Evolutionary conservation across 2,329 filamentous ascomycete species (phyloP).

Genomic region (Diaporthe sp.): DNA sequence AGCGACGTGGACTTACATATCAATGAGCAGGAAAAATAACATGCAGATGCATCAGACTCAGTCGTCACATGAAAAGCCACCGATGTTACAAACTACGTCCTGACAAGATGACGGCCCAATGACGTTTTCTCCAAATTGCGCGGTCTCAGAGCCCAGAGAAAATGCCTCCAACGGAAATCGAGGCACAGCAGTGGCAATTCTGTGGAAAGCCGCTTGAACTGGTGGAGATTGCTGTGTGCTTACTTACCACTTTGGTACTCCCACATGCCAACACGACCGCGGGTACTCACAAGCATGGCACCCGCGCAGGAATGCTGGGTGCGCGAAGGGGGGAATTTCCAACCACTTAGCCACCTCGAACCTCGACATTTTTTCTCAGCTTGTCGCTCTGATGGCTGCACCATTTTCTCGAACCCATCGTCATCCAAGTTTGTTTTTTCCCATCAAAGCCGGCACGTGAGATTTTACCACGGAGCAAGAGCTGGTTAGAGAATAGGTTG

Average conservation of each 20-base stretch:
- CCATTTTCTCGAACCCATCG: neutral
- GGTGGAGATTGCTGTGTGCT: slow-evolving; percentile 25
- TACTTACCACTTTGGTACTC: slow-evolving; percentile 21
- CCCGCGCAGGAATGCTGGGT: slow-evolving; percentile 22
- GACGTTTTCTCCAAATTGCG: slow-evolving; percentile 15
- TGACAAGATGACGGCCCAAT: slow-evolving; percentile 12
- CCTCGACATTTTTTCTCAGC: slow-evolving; percentile 19
- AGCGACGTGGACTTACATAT: neutral
- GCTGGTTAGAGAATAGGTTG: slow-evolving; percentile 19
- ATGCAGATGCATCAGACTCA: neutral
- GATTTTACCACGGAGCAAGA: slow-evolving; percentile 3
- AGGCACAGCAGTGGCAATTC: neutral
- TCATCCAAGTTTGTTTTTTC: neutral
- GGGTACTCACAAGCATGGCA: slow-evolving; percentile 3
- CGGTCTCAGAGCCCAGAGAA: slow-evolving; percentile 19
- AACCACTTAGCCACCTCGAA: slow-evolving; percentile 28
- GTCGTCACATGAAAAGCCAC: slow-evolving; percentile 14
- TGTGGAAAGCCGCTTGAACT: slow-evolving; percentile 1
- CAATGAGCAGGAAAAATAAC: neutral
- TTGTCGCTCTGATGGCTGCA: neutral
- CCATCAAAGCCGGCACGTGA: neutral
- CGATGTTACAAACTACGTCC: neutral
- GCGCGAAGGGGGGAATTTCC: slow-evolving; percentile 28
- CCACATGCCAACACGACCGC: slow-evolving; percentile 32
- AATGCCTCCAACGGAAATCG: slow-evolving; percentile 11